Percentiles rank a stretch among this genome's conserved stretches.
Evolutionary conservation across 345 rosid genomes (phyloP).

Genomic region (Brassica incana): DNA sequence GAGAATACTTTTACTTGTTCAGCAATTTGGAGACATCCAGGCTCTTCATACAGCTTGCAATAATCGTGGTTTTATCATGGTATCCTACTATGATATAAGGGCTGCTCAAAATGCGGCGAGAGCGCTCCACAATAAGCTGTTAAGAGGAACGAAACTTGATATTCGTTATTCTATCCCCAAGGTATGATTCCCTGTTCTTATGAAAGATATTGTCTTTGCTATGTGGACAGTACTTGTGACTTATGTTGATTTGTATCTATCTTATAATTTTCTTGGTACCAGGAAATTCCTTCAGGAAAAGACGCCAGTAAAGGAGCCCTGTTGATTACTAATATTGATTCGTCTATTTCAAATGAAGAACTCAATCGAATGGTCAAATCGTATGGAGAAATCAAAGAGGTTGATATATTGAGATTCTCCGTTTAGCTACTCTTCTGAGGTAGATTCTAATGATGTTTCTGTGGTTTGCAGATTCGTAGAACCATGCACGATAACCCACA

Average conservation of each 20-base stretch:
- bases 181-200: slow-evolving; percentile 41
- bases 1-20: slow-evolving; percentile 33
- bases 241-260: slow-evolving; percentile 17
- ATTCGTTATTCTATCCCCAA: slow-evolving; percentile 79
- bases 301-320: slow-evolving; percentile 61
- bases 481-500: slow-evolving; percentile 53
- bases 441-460: slow-evolving; percentile 26
- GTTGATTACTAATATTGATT: slow-evolving; percentile 58
- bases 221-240: not conserved
- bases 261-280: slow-evolving; percentile 23
- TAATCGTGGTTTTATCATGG: slow-evolving; percentile 76
- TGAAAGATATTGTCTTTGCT: slow-evolving; percentile 18
- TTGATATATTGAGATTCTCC: slow-evolving; percentile 19
- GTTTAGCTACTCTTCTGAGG: not conserved
- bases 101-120: slow-evolving; percentile 80
- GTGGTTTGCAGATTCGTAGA: slow-evolving; percentile 62
- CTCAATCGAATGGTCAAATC: slow-evolving; percentile 51
- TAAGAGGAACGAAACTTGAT: slow-evolving; percentile 74
- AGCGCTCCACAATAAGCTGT: slow-evolving; percentile 64
- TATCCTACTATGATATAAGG: slow-evolving; percentile 89
- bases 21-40: slow-evolving; percentile 90
- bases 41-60: slow-evolving; percentile 76
- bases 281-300: slow-evolving; percentile 60
- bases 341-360: slow-evolving; percentile 62
- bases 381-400: slow-evolving; percentile 77